Evolutionary conservation across 805 yeast species (phyloP), one percentile per base, ranked within the genome.

Genomic region (Metschnikowia shivogae): DNA sequence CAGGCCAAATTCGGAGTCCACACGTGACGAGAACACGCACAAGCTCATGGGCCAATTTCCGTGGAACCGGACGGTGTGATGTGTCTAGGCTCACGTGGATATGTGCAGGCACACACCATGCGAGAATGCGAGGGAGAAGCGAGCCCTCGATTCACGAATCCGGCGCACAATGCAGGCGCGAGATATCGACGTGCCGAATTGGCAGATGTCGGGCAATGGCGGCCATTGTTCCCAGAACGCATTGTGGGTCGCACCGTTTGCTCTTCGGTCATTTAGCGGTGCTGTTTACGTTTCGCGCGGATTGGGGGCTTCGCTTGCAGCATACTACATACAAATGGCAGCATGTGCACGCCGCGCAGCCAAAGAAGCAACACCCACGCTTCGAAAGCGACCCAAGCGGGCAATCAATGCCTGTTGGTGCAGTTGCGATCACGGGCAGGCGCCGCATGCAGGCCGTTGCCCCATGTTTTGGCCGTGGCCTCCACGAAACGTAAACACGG

Each of bases 41-140:
- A 44, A 43, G 13, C 46, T 51, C 17, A 49, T 49, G 53, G 55
- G 55, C 13, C 36, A 36, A 22, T 51, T 42, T 22, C 34, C 44
- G 17, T 51, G 55, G 55, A 51, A 49, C 41, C 49, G 49, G 10
- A 51, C 55, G 3, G 40, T 51, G 1, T 51, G 33, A 22, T 19
- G n/a, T 22, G 8, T 6, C 8, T 22, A 22, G 26, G 26, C 26
- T 22, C 26, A 22, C 8, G 26, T 22, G 26, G 26, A 22, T 22
- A 22, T 22, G 26, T 22, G 26, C 26, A 22, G 26, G 26, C 26
- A 22, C 26, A 22, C 26, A 11, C 17, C 19, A 17, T 33, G 11
- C 34, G 9, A 27, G 30, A 11, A 27, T 27, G 30, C 9, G 30
- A 27, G 17, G 17, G 17, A 17, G 17, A 17, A 17, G 17, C 17